Percentiles rank a stretch among this genome's conserved stretches.
phyloP scores from a whole-genome alignment of 768 basidiomycete genomes.

The Rhodosporidiobolus odoratus region DNA sequence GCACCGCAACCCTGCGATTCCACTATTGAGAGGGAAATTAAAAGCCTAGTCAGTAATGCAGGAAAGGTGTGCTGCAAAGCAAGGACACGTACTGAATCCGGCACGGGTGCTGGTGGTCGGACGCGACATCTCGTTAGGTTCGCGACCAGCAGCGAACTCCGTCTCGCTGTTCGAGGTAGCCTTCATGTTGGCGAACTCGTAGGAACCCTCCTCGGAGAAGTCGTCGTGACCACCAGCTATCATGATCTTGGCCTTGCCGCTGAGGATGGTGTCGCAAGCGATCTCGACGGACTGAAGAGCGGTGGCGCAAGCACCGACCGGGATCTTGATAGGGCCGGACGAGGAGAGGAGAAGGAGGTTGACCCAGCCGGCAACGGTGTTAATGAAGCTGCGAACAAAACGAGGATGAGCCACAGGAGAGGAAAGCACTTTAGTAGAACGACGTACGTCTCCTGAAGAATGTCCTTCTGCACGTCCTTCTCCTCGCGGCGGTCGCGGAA shows the following conservation, averaged over 20 bases:
- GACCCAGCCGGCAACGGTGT: conserved; percentile 97
- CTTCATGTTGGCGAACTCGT: conserved; percentile 99
- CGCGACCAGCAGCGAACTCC: conserved; percentile 97
- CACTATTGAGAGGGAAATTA: conserved; percentile 53
- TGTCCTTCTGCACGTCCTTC: conserved; percentile 95
- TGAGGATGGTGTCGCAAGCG: conserved; percentile 88
- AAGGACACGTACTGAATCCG: conserved; percentile 58
- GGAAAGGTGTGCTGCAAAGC: neutral
- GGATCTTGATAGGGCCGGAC: conserved; percentile 96
- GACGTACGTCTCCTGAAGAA: conserved; percentile 85
- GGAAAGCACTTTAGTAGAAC: neutral
- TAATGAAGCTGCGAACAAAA: conserved; percentile 78
- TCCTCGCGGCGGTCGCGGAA: conserved; percentile 98
- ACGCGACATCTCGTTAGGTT: conserved; percentile 97
- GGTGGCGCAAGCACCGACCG: conserved; percentile 97
- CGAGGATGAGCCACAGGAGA: conserved; percentile 16
- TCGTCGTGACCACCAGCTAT: conserved; percentile 98
- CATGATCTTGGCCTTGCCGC: conserved; percentile 98
- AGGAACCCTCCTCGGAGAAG: conserved; percentile 95
- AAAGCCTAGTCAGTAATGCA: conserved; percentile 49
- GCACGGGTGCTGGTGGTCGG: conserved; percentile 93
- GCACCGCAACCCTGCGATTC: conserved; percentile 95
- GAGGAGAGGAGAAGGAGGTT: conserved; percentile 91
- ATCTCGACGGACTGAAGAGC: conserved; percentile 97
- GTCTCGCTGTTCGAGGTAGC: conserved; percentile 95